Base-by-base conservation (phyloP, 805 yeast genomes). In the Zygotorulaspora florentina region DNA sequence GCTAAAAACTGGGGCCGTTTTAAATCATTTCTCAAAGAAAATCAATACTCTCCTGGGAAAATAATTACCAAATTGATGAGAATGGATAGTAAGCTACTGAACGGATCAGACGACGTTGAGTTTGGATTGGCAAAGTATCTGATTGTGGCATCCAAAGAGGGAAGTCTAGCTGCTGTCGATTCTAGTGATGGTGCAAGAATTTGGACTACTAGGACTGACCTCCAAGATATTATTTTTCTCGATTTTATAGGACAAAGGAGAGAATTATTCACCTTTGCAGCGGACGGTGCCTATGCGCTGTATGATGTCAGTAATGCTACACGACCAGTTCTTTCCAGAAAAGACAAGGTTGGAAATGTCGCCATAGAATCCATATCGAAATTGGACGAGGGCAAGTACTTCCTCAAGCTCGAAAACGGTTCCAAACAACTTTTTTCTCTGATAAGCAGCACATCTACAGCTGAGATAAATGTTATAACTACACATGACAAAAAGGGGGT, bases 101-200 rank as follows among this genome's bases (percentile, higher is more conserved):
- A 56, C 8, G 53, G 55, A 8, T 48, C 47, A 27, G 45, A 40
- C 16, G 57, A 63, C 31, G 34, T 55, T 6, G 69, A 63, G 25
- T 78, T 79, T 64, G 83, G 83, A 1, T 69, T 74, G 28, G 56
- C 63, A 7, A 77, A 78, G 46, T 57, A 60, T 4, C 48, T 79
- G 23, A 58, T 77, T 2, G 67, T 69, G 0, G 67, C 73, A 2
- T 71, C 79, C 0, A 54, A 58, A 10, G 58, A 58, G 37, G 75
- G 76, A 4, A 67, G 66, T 38, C 40, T 81, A 1, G 60, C 72
- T 8, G 79, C 77, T 1, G 57, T 77, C 13, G 69, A 74, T 47
- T 58, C 76, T 1, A 53, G 61, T 5, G 62, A 70, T 41, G 76
- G 77, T 15, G 53, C 61, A 12, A 29, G 43, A 17, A 52, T 62